Evolutionary conservation across 192 early-diverging fungal species (phyloP), one percentile per base, ranked within the genome.

Genomic region (Dissophora globulifera): DNA sequence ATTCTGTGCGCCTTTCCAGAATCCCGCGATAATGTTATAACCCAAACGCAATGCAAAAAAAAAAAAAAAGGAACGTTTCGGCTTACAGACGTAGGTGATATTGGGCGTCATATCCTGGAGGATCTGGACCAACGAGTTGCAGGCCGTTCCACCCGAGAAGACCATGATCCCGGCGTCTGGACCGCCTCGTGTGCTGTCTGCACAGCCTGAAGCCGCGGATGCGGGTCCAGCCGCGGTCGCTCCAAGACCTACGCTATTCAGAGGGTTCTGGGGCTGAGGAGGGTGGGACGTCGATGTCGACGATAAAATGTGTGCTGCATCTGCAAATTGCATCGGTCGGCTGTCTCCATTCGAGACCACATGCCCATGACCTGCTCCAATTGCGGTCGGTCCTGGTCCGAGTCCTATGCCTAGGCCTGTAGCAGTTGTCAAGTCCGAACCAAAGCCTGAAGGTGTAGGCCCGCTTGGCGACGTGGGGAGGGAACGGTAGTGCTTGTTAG

Each of bases 131-230:
- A 86, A 79, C 40, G 70, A 71, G 65, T 93, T 93, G 46, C 88
- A 88, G 13, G 90, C 91, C 29, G 91, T 88, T n/a, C 91, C 91
- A 50, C 91, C 91, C n/a, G 89, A 91, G 53, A 93, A 89, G 17
- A 93, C 80, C 20, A 87, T 54, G 56, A 91, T 76, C 1, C 72
- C 72, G n/a, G 72, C 72, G 57, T 76, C 72, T 29, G 64, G 31
- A 41, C 72, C 72, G 12, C 63, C 72, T 27, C 72, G 63, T 20
- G 12, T 22, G 41, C 20, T 51, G 49, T 20, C 26, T 26, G 41
- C 16, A 32, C 17, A 53, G 19, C 43, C 15, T 22, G 8, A 26
- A 25, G 32, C 23, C n/a, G 52, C 19, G 2, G 26, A 56, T 20
- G 22, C 22, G 47, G 61, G 53, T 3, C 15, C 4, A 26, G 62